Evolutionary conservation across 768 basidiomycete genomes (phyloP).

Genomic region (Boletus pseudo-olivaceus): DNA sequence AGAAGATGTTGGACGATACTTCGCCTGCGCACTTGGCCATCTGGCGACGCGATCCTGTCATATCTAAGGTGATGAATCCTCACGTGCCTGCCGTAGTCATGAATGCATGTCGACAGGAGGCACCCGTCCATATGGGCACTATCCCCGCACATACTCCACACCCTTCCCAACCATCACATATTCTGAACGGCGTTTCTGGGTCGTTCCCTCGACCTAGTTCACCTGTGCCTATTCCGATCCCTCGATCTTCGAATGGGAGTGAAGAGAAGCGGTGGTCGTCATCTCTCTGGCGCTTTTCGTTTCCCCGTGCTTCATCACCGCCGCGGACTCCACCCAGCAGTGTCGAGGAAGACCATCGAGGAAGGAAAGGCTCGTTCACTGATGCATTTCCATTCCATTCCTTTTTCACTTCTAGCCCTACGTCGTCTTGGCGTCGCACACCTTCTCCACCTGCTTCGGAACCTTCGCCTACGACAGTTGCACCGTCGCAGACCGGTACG

Average conservation of each 20-base stretch:
- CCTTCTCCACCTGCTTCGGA: slow-evolving; percentile 41
- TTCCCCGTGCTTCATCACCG: slow-evolving; percentile 30
- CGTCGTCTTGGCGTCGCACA: slow-evolving; percentile 33
- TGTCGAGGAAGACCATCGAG: slow-evolving; percentile 25
- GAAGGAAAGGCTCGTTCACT: slow-evolving; percentile 30
- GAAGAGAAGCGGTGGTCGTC: slow-evolving; percentile 35
- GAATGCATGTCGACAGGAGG: slow-evolving; percentile 28
- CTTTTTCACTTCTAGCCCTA: slow-evolving; percentile 31
- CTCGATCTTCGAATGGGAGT: slow-evolving; percentile 28
- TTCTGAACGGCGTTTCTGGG: slow-evolving; percentile 5
- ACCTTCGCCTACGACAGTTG: slow-evolving; percentile 29
- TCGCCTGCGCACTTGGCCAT: slow-evolving; percentile 30
- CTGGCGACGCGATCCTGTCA: slow-evolving; percentile 31
- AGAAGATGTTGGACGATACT: slow-evolving; percentile 29
- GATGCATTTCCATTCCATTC: slow-evolving; percentile 48
- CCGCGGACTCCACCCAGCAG: slow-evolving; percentile 23
- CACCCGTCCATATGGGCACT: slow-evolving; percentile 6
- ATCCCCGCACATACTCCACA: slow-evolving; percentile 12
- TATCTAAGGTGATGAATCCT: slow-evolving; percentile 24
- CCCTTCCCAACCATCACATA: slow-evolving; percentile 11
- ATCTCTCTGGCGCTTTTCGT: slow-evolving; percentile 35
- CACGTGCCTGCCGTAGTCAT: slow-evolving; percentile 25
- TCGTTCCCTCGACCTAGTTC: slow-evolving; percentile 25
- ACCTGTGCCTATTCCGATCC: slow-evolving; percentile 29
- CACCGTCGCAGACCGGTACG: slow-evolving; percentile 18